Evolutionary conservation across 257 asterid species (phyloP), one percentile per base, ranked within the genome.

Genomic region (Paulownia fortunei): DNA sequence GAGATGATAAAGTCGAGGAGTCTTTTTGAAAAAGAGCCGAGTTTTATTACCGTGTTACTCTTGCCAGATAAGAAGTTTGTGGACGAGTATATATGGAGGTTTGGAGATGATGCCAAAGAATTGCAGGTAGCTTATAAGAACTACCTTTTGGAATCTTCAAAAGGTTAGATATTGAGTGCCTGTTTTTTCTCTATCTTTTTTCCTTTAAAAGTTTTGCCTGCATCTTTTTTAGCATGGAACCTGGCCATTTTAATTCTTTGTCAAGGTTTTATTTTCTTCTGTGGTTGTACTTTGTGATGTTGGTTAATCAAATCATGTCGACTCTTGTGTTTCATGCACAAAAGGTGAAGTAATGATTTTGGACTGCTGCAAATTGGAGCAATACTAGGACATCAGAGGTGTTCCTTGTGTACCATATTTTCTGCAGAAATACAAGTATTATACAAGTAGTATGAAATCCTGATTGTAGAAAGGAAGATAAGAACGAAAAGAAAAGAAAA

Each of bases 21-120:
- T 16, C 78, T 71, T 15, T 18, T 71, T 8, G 3, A 47, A 16
- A 36, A 44, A 64, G 44, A 34, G 6, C 67, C 74, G 15, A 71
- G 47, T 36, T 27, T 49, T 24, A 3, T 36, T 10, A 15, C 23
- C 3, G 36, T 49, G 64, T 46, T 70, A 49, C 0, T 3, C 23
- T 6, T 60, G 52, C 0, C 78, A n/a, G 44, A 79, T 15, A 36
- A 61, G 78, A 15, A 61, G 59, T 79, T 79, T 64, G 58, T 37
- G 60, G 47, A 23, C 59, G 62, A 36, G 39, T 71, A 32, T 16
- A 49, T 79, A 34, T 36, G 11, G 68, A 79, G 68, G 58, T 79
- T 79, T 49, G 49, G 13, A 21, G 67, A 62, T 37, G 82, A 79
- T 71, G 77, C 78, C 24, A 26, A 63, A 72, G 74, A 71, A 34